Base-by-base conservation (phyloP, 2,329 filamentous ascomycete genomes). In the Dothistroma septosporum region DNA sequence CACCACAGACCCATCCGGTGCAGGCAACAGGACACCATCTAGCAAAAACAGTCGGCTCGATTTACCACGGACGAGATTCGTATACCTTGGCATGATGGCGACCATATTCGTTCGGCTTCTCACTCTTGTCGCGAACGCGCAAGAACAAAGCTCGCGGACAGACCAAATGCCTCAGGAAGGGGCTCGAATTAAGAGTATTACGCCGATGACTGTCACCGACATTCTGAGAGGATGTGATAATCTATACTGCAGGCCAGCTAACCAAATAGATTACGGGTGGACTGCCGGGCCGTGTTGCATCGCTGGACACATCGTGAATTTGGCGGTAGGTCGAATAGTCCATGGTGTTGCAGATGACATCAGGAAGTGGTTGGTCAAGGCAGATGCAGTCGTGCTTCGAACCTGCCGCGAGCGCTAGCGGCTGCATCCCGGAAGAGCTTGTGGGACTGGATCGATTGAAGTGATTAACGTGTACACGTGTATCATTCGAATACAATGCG, bases 41-140 rank as follows among this genome's bases (percentile, higher is more conserved):
- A 68, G 81, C 84, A 19, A 14, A 11, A 1, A 55, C 22, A 9
- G 70, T 73, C n/a, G 60, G 60, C 53, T 58, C 56, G 16, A 66
- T 64, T 28, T 90, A 90, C 74, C 83, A 89, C 2, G 88, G 88
- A 52, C 85, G 82, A 11, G 84, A 82, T 28, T 86, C 79, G 74
- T 85, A 89, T 41, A 77, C 66, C 0, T 76, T 72, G 68, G 75
- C 72, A 57, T 80, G 78, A 63, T 85, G 80, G 2, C 82, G 81
- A 0, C 83, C 82, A 0, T 79, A 74, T 10, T 78, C 75, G 63
- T 89, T 82, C 0, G 82, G 76, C 0, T 77, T 61, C 1, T 82
- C 76, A 1, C 76, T 75, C 47, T 85, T 69, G 8, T 68, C 64
- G 55, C 59, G 72, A 71, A 58, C 74, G 65, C 65, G 78, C 61